Evolutionary conservation across 495 filamentous ascomycete species (phyloP), one percentile per base, ranked within the genome.

Genomic region (Geoglossum glabrum): DNA sequence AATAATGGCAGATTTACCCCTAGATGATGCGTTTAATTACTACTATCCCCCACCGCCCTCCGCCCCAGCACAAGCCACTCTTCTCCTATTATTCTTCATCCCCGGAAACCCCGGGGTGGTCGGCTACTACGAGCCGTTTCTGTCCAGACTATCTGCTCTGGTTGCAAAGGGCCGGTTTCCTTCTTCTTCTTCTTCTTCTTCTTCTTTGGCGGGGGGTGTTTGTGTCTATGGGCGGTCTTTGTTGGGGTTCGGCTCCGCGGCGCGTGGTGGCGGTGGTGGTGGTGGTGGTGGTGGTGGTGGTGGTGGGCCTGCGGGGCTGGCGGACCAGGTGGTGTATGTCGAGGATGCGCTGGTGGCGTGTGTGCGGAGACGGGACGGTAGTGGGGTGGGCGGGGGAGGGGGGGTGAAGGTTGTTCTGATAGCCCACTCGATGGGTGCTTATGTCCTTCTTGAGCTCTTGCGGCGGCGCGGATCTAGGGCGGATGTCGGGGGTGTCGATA

Each of bases 101-200:
- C 74, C 87, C 28, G 90, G 90, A 17, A 95, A 95, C 60, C 90
- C 90, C 10, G 90, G 90, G 0, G 70, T 95, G 34, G 81, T 95
- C 49, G 71, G 70, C 31, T 96, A 89, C 73, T 97, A 96, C 69
- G 66, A 74, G 36, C 72, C 76, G 0, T 95, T 93, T 68, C 73
- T 87, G 25, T 80, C 68, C 49, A 68, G 71, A 26, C 68, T 83
- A 4, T 66, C 70, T 46, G 33, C 7, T n/a, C 55, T 66, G 8
- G 62, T 75, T 9, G 36, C 11, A 15, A 40, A 40, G 10, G 36
- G 36, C 17, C 36, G 36, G 5, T 3, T 15, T 15, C 36, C 17
- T 40, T 15, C 36, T 5, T 8, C 36, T 3, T 15, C 11, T 15
- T 34, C 31, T 11, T 51, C 47, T 5, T 54, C 43, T 6, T 34